phyloP scores from a whole-genome alignment of 2,329 filamentous ascomycete species.

The Xylaria sp. region DNA sequence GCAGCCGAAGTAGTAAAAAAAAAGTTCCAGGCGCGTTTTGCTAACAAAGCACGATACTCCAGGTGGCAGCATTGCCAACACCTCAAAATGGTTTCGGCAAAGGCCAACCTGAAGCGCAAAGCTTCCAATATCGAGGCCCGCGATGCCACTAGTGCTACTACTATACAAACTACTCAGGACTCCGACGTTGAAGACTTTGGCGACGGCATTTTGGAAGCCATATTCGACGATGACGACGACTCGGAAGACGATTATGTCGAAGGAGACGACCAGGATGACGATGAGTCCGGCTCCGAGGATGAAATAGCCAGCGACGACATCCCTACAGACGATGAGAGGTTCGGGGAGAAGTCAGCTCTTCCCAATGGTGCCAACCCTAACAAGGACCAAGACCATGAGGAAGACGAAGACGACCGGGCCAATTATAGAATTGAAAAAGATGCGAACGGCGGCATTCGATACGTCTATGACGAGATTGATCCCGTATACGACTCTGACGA shows the following conservation, averaged over 20 bases:
- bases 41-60: neutral
- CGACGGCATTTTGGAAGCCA: slow-evolving; percentile 64
- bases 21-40: slow-evolving; percentile 23
- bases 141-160: slow-evolving; percentile 51
- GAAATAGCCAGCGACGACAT: slow-evolving; percentile 57
- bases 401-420: slow-evolving; percentile 47
- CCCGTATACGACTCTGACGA: slow-evolving; percentile 97
- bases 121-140: slow-evolving; percentile 66
- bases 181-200: slow-evolving; percentile 70
- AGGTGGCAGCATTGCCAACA: slow-evolving; percentile 26
- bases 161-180: slow-evolving; percentile 54
- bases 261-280: slow-evolving; percentile 57
- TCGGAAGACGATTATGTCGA: slow-evolving; percentile 57
- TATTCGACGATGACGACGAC: slow-evolving; percentile 64
- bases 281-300: slow-evolving; percentile 55
- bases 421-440: slow-evolving; percentile 74
- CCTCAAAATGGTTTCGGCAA: slow-evolving; percentile 54
- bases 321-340: slow-evolving; percentile 54
- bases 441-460: slow-evolving; percentile 90
- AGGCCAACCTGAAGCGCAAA: slow-evolving; percentile 71
- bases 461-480: slow-evolving; percentile 93
- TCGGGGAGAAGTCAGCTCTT: slow-evolving; percentile 51
- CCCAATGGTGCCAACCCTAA: slow-evolving; percentile 52
- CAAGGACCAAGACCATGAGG: slow-evolving; percentile 49
- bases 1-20: slow-evolving; percentile 30